Evolutionary conservation across 768 basidiomycete species (phyloP), one percentile per base, ranked within the genome.

Genomic region (Russula vinacea): DNA sequence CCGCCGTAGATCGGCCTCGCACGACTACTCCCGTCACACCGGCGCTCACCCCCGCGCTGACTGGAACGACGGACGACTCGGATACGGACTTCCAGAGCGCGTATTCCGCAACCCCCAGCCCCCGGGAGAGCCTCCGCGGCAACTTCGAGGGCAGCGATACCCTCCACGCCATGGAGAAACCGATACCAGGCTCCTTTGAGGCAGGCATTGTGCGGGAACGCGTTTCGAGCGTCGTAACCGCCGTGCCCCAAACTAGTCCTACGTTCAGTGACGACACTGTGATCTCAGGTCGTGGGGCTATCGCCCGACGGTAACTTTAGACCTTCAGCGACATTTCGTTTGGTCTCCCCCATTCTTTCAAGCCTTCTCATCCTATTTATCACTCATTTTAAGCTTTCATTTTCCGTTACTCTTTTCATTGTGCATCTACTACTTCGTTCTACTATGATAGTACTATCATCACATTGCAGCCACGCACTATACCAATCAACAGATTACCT

Each of bases 21-120:
- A 51, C 62, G 1, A 62, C 52, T 16, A 42, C 39, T 22, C 71
- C 71, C 17, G 56, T 44, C 29, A 69, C 70, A 8, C 71, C 71
- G 0, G 67, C 70, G 14, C 67, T 66, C 32, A 69, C 69, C 17
- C 66, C 68, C 7, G 69, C 69, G 6, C 47, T 68, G 39, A 69
- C 68, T 1, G 69, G 69, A 29, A 66, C 62, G 40, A 70, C 70
- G 29, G 70, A 70, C 60, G 70, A 70, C 39, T 71, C 70, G n/a
- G 69, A 70, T 55, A 69, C 67, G 1, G 91, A 93, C 70, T 93
- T 92, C 73, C 90, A 92, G 75, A 92, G 90, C 67, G 91, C 91
- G 39, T 91, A 89, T 74, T 91, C 89, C 5, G 76, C 45, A 14
- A 59, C 52, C 6, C 64, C 83, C 3, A 90, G 88, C 70, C 88